Percentiles rank a stretch among this genome's conserved stretches.
phyloP scores from a whole-genome alignment of 164 flowering plant genomes.

The Berberis thunbergii region DNA sequence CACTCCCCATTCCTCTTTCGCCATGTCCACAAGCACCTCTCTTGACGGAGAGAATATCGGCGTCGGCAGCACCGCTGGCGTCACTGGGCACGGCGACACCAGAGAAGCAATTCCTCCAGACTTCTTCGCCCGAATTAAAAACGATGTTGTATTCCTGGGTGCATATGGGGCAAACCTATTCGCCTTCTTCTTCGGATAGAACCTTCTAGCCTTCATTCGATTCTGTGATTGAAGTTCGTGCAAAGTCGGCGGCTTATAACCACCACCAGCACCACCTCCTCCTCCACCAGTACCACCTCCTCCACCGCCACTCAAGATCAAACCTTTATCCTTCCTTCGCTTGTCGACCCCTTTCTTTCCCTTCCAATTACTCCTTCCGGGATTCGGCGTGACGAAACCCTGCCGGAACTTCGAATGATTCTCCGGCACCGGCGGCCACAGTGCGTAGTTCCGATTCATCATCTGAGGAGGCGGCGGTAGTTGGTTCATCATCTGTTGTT shows the following conservation, averaged over 20 bases:
- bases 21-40: constrained; percentile 4
- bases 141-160: constrained; percentile 6
- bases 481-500: not conserved
- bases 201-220: not conserved
- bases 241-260: constrained; percentile 5
- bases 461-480: not conserved
- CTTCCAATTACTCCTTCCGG: not conserved
- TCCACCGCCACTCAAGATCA: not conserved
- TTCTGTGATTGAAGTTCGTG: constrained; percentile 6
- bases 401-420: not conserved
- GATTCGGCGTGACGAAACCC: not conserved
- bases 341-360: not conserved
- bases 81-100: constrained; percentile 6
- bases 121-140: constrained; percentile 8
- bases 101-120: constrained; percentile 3
- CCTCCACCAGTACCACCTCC: too few species aligned
- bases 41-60: constrained; percentile 3
- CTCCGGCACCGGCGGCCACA: not conserved
- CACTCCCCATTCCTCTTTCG: constrained; percentile 7
- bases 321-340: not conserved
- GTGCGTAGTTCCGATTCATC: constrained; percentile 1
- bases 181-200: constrained; percentile 5
- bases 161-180: constrained; percentile 4
- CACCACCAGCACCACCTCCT: not conserved
- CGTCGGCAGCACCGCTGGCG: constrained; percentile 5